phyloP scores from a whole-genome alignment of 2,329 filamentous ascomycete species.

The Cladosporium austrohemisphaericum region DNA sequence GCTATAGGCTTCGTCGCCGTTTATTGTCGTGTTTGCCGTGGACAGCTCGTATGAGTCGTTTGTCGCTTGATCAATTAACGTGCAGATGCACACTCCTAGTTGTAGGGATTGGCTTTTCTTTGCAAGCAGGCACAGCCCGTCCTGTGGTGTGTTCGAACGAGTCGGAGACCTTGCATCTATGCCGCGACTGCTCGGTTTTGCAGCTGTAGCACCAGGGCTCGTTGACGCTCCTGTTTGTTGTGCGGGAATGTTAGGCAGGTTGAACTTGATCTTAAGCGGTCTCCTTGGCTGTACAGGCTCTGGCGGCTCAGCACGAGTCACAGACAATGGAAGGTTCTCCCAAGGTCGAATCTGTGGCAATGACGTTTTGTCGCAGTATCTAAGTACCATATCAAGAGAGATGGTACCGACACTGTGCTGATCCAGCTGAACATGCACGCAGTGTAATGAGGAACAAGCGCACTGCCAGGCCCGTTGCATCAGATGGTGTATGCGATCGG shows the following conservation, averaged over 20 bases:
- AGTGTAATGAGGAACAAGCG: background rate
- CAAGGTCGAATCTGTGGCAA: no score
- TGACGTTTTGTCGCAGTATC: background rate
- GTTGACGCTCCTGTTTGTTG: no score
- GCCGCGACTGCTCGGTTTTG: no score
- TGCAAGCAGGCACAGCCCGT: background rate
- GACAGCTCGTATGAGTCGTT: background rate
- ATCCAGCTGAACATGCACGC: background rate
- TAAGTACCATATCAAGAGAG: background rate
- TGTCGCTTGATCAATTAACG: background rate
- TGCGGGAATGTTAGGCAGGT: no score
- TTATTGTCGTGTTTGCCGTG: background rate
- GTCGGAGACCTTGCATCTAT: no score
- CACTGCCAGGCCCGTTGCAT: background rate
- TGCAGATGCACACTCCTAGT: background rate
- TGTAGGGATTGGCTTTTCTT: background rate
- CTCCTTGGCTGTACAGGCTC: no score
- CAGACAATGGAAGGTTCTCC: no score
- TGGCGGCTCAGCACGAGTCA: no score
- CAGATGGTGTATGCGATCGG: background rate
- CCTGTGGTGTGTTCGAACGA: no score
- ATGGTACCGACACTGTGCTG: background rate
- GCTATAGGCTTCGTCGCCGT: background rate
- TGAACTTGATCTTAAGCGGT: no score
- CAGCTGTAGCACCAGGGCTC: no score